Percentiles rank a stretch among this genome's conserved stretches.
These are phyloP conservation scores for Tothia fuscella DNA, from an alignment of 2,329 filamentous ascomycete species.

Conservation along the genomic window DNA sequence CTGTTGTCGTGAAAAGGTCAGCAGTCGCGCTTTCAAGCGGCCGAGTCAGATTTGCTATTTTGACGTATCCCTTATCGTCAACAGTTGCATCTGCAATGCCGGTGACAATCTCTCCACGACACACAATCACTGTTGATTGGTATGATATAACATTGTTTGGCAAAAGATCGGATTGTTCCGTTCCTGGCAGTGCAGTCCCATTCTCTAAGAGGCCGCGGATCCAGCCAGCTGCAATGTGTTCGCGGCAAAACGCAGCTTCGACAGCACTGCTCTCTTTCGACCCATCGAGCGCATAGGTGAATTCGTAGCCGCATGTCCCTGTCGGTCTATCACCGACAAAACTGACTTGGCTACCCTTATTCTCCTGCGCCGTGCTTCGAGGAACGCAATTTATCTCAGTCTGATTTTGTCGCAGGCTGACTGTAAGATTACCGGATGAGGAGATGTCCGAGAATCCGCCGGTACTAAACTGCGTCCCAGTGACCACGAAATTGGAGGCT, in stretches of 20 bases:
- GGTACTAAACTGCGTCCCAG: slow-evolving; percentile 1
- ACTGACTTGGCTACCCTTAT: neutral
- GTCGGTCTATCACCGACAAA: neutral
- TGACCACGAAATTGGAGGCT: neutral
- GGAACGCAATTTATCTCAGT: neutral
- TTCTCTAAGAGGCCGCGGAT: slow-evolving; percentile 10
- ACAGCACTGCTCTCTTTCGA: neutral
- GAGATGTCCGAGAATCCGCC: slow-evolving; percentile 4
- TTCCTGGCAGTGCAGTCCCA: neutral
- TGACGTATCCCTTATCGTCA: slow-evolving; percentile 18
- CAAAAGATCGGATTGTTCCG: neutral
- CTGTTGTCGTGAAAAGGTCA: slow-evolving; percentile 14
- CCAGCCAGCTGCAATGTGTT: slow-evolving; percentile 20
- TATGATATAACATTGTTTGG: slow-evolving; percentile 5
- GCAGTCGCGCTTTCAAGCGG: neutral
- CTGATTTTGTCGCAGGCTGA: neutral
- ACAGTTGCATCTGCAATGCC: slow-evolving; percentile 26
- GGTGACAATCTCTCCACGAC: slow-evolving; percentile 22
- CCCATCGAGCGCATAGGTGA: neutral
- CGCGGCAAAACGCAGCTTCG: neutral
- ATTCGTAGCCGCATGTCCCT: neutral
- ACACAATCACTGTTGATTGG: slow-evolving; percentile 22
- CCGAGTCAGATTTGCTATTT: neutral
- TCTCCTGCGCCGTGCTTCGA: neutral
- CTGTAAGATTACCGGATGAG: neutral